phyloP scores from a whole-genome alignment of 805 yeast species.

The Cyberlindnera galapagoensis region DNA sequence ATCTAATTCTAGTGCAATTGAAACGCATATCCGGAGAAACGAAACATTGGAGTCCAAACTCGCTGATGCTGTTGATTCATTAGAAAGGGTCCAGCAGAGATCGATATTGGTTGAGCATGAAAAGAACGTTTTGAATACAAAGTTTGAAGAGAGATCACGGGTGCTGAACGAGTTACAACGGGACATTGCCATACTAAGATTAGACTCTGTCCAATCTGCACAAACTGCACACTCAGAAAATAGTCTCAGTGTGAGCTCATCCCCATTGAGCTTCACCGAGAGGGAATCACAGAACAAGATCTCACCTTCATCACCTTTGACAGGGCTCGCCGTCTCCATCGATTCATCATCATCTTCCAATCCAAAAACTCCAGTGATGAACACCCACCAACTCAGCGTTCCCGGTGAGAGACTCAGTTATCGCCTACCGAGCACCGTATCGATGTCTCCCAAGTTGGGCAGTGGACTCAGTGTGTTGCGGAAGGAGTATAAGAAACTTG shows the following conservation, averaged over 20 bases:
- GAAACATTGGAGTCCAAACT: slow-evolving; percentile 46
- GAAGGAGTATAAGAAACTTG: slow-evolving; percentile 61
- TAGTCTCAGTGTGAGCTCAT: too few relatives aligned
- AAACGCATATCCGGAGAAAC: slow-evolving; percentile 46
- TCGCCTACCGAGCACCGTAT: too few relatives aligned
- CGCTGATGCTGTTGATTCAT: slow-evolving; percentile 29
- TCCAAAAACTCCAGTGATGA: slow-evolving; percentile 21
- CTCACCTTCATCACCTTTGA: slow-evolving; percentile 22
- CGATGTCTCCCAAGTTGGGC: slow-evolving; percentile 22
- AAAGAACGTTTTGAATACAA: slow-evolving; percentile 26
- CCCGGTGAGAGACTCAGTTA: too few relatives aligned
- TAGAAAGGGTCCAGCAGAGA: slow-evolving; percentile 32
- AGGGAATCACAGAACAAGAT: slow-evolving; percentile 11
- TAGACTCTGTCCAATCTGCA: slow-evolving; percentile 20
- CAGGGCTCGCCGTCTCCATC: slow-evolving; percentile 18
- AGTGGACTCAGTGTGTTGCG: slow-evolving; percentile 50
- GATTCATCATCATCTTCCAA: slow-evolving; percentile 3
- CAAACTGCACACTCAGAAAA: too few relatives aligned
- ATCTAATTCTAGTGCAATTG: slow-evolving; percentile 45
- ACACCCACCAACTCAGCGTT: too few relatives aligned
- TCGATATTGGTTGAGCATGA: slow-evolving; percentile 30
- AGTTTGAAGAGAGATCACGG: slow-evolving; percentile 28
- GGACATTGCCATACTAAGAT: slow-evolving; percentile 35
- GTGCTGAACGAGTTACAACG: slow-evolving; percentile 39
- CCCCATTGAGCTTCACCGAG: slow-evolving; percentile 6